Evolutionary conservation across 1,284 basidiomycete species (phyloP).

Genomic region (Ustilago curta): DNA sequence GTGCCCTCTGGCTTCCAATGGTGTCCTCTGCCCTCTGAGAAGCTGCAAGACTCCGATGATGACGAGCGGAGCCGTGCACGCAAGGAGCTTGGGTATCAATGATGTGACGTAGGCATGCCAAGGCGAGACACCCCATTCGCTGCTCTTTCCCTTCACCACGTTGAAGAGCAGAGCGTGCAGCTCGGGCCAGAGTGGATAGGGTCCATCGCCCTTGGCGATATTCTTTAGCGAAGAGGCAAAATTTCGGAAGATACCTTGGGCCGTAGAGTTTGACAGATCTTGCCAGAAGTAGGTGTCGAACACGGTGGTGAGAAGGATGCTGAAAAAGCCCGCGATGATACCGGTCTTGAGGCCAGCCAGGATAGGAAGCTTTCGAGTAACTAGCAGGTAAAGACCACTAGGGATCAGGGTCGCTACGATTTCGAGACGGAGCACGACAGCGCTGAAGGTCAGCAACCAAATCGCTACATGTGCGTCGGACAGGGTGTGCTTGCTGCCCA

Average conservation of each 20-base stretch:
- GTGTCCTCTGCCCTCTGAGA: background rate
- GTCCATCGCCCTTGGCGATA: too few species aligned
- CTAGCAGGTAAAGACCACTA: constrained; percentile 47
- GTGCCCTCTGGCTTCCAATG: constrained; percentile 9
- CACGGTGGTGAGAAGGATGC: constrained; percentile 62
- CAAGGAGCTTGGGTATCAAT: constrained; percentile 82
- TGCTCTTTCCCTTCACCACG: constrained; percentile 83
- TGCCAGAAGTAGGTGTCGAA: constrained; percentile 91
- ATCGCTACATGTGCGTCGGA: constrained; percentile 62
- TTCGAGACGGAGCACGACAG: constrained; percentile 85
- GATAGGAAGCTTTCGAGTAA: constrained; percentile 23
- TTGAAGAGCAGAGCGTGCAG: constrained; percentile 85
- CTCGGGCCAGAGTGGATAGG: constrained; percentile 82
- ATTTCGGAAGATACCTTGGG: background rate
- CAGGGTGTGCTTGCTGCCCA: constrained; percentile 13
- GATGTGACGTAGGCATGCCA: constrained; percentile 78
- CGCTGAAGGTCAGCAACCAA: constrained; percentile 75
- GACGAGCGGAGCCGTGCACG: constrained; percentile 75
- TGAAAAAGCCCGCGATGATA: constrained; percentile 17
- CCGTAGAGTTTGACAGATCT: constrained; percentile 36
- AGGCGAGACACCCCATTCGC: constrained; percentile 90
- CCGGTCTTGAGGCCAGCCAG: constrained; percentile 23
- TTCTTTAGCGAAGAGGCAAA: background rate
- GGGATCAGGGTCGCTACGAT: constrained; percentile 71
- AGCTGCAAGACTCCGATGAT: constrained; percentile 72